Conservation (phyloP, 2,329 filamentous ascomycete species). For the Alternaria rosae region DNA sequence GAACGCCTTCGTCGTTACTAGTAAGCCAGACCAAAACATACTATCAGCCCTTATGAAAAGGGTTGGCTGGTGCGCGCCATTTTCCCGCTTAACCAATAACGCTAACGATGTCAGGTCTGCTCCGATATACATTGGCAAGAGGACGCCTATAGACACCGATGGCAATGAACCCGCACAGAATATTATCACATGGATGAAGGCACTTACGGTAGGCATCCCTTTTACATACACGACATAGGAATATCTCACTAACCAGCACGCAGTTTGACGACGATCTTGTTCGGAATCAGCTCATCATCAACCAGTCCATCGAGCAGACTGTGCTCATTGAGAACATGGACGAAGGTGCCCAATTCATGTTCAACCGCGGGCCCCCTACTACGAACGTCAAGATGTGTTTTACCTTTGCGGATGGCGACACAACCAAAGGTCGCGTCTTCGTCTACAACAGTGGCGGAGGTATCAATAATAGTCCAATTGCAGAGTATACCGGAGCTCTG, state of each 20-base stretch:
- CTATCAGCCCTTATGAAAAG: conserved; percentile 70
- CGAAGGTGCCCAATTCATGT: conserved; percentile 74
- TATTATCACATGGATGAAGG: conserved; percentile 80
- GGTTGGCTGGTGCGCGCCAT: conserved; percentile 5
- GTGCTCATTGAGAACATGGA: conserved; percentile 74
- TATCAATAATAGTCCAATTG: conserved; percentile 61
- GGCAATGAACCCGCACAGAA: conserved; percentile 75
- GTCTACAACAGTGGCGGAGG: conserved; percentile 52
- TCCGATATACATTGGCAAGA: conserved; percentile 71
- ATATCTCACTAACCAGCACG: conserved; percentile 23
- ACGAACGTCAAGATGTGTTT: conserved; percentile 78
- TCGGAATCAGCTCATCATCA: conserved; percentile 83
- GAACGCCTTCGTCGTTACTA: conserved; percentile 82
- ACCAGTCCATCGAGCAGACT: conserved; percentile 81
- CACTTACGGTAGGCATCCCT: conserved; percentile 65
- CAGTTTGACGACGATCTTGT: conserved; percentile 81
- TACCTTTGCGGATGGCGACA: conserved; percentile 67
- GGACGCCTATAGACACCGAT: conserved; percentile 63
- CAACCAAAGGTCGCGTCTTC: conserved; percentile 66
- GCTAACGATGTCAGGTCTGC: conserved; percentile 48
- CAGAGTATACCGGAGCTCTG: conserved; percentile 61
- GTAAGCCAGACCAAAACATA: conserved; percentile 74
- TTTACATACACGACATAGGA: not conserved
- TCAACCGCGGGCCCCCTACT: conserved; percentile 58
- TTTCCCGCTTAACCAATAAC: not conserved